Evolutionary conservation across 192 early-diverging fungal species (phyloP).

Genomic region (Helicostylum pulchrum): DNA sequence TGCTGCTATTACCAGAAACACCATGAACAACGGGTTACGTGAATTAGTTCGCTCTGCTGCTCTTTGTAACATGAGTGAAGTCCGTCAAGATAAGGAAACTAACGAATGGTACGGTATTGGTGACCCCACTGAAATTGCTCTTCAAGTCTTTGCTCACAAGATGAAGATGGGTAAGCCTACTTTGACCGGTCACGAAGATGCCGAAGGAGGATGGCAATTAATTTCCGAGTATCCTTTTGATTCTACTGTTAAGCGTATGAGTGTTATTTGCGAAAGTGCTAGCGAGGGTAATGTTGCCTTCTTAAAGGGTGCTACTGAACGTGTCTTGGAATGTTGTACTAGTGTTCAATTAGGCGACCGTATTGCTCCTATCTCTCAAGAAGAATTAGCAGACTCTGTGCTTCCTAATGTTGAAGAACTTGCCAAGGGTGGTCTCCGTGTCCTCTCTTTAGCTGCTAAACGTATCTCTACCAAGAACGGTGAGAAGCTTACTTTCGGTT

Average conservation of each 20-base stretch:
- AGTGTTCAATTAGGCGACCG: conserved; percentile 41
- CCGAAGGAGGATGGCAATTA: conserved; percentile 36
- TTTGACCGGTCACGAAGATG: conserved; percentile 43
- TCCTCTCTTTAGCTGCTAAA: conserved; percentile 69
- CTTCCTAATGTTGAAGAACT: conserved; percentile 65
- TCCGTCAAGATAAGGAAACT: conserved; percentile 46
- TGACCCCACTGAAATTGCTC: conserved; percentile 89
- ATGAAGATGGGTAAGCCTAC: conserved; percentile 67
- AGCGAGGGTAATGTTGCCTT: conserved; percentile 51
- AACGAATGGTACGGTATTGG: conserved; percentile 36
- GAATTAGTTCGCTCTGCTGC: conserved; percentile 55
- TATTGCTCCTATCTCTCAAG: conserved; percentile 8
- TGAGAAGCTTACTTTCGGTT: conserved; percentile 26
- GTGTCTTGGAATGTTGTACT: conserved; percentile 71
- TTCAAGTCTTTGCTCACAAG: conserved; percentile 84
- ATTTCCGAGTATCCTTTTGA: conserved; percentile 71
- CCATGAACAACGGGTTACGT: conserved; percentile 39
- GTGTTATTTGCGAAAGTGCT: conserved; percentile 61
- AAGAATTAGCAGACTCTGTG: conserved; percentile 42
- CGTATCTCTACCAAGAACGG: conserved; percentile 34
- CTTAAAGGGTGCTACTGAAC: conserved; percentile 92
- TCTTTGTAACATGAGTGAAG: conserved; percentile 87
- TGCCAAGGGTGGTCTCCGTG: conserved; percentile 73
- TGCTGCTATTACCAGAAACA: conserved; percentile 30
- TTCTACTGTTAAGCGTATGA: conserved; percentile 87